These are phyloP conservation scores for Cercospora zeina DNA, from an alignment of 2,329 filamentous ascomycete genomes.

Conservation along the genomic window DNA sequence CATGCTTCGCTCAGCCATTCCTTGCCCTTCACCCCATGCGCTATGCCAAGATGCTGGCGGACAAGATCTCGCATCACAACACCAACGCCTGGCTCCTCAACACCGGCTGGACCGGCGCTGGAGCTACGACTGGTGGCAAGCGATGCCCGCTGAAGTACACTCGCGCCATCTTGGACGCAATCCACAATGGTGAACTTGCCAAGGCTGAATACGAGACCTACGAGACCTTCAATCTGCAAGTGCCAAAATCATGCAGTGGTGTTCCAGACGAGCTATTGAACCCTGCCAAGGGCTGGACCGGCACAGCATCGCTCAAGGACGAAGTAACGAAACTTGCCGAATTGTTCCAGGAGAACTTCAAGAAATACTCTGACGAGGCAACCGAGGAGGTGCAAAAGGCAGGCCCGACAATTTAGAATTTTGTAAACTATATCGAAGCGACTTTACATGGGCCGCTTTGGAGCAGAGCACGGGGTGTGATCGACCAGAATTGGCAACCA, in stretches of 20 bases:
- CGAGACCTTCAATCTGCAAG: slow-evolving; percentile 91
- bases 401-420: slow-evolving; percentile 39
- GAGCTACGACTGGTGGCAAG: slow-evolving; percentile 83
- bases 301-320: slow-evolving; percentile 74
- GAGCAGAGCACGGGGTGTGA: neutral
- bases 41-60: slow-evolving; percentile 96
- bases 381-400: slow-evolving; percentile 49
- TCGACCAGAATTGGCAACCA: neutral
- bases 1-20: slow-evolving; percentile 99
- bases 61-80: slow-evolving; percentile 95
- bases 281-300: slow-evolving; percentile 89
- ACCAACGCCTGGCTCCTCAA: slow-evolving; percentile 98
- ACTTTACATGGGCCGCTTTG: neutral
- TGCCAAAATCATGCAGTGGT: slow-evolving; percentile 87
- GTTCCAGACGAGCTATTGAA: slow-evolving; percentile 93
- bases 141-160: slow-evolving; percentile 98
- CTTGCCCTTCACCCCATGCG: slow-evolving; percentile 98
- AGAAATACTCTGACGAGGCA: slow-evolving; percentile 87
- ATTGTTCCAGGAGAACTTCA: slow-evolving; percentile 96
- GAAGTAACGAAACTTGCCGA: slow-evolving; percentile 84
- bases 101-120: slow-evolving; percentile 95
- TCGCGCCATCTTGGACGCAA: slow-evolving; percentile 94
- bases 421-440: neutral
- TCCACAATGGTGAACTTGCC: slow-evolving; percentile 94
- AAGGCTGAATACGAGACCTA: slow-evolving; percentile 93